Percentiles rank a stretch among this genome's conserved stretches.
These are phyloP conservation scores for Plantago ovata DNA, from an alignment of 257 asterid species.

Conservation along the genomic window DNA sequence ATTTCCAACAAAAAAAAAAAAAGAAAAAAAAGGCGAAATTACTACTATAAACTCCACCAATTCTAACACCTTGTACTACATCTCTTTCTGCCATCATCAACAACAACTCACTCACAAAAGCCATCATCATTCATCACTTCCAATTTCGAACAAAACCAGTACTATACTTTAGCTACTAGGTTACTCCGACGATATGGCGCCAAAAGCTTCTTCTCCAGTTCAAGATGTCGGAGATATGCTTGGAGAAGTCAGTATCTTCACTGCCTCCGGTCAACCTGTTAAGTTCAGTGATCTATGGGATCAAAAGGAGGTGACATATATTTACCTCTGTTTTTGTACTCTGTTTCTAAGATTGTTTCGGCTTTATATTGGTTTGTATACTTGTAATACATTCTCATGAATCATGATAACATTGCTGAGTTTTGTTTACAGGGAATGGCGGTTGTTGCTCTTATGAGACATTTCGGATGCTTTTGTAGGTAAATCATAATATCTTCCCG, in stretches of 20 bases:
- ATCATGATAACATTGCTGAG: neutral
- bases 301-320: neutral
- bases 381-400: too few species aligned
- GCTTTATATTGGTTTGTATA: neutral
- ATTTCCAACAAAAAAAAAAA: too few species aligned
- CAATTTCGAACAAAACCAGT: neutral
- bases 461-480: slow-evolving; percentile 91
- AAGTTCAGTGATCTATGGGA: slow-evolving; percentile 6
- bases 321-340: neutral
- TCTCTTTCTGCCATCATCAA: neutral
- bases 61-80: slow-evolving; percentile 2
- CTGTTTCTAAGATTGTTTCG: neutral
- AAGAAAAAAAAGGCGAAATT: slow-evolving; percentile 22
- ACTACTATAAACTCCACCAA: slow-evolving; percentile 18
- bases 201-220: neutral
- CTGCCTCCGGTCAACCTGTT: neutral
- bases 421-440: slow-evolving; percentile 56
- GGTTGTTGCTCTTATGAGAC: slow-evolving; percentile 87
- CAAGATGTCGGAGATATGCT: neutral
- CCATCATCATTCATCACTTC: neutral
- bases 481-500: slow-evolving; percentile 24
- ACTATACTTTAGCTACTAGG: neutral
- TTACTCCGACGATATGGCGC: neutral
- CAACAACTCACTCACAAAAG: neutral
- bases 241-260: neutral